A percentile compares a stretch with the other conserved stretches of the same genome.
Evolutionary conservation across 495 filamentous ascomycete species (phyloP).

Genomic region (Tirmania nivea): DNA sequence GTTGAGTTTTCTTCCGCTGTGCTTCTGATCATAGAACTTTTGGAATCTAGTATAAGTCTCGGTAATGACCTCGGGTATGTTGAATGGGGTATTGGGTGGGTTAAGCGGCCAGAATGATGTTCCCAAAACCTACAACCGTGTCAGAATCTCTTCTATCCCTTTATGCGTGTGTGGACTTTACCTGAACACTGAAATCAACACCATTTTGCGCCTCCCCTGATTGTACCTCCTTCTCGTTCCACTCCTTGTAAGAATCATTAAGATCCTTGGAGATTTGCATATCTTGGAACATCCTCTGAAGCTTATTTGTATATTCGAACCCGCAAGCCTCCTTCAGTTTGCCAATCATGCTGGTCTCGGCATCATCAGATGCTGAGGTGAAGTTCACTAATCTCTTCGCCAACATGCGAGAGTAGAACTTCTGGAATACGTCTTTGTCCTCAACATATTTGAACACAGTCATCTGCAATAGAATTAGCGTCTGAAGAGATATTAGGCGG

Average conservation of each 20-base stretch:
- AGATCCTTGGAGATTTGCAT: constrained; percentile 98
- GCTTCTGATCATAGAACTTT: constrained; percentile 84
- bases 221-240: constrained; percentile 23
- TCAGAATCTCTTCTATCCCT: constrained; percentile 53
- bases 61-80: constrained; percentile 61
- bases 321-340: constrained; percentile 98
- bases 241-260: constrained; percentile 63
- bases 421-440: constrained; percentile 99
- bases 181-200: constrained; percentile 19
- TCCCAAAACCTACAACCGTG: constrained; percentile 46
- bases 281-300: constrained; percentile 99
- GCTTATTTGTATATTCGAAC: constrained; percentile 97
- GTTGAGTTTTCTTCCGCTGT: constrained; percentile 83
- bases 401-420: constrained; percentile 94
- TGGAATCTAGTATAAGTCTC: constrained; percentile 75
- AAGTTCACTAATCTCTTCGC: constrained; percentile 86
- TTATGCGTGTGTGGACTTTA: constrained; percentile 29
- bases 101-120: constrained; percentile 95
- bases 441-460: constrained; percentile 99
- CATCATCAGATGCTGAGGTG: constrained; percentile 87
- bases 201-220: constrained; percentile 26
- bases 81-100: constrained; percentile 64
- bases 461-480: constrained; percentile 31
- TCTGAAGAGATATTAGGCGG: neutral
- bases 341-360: constrained; percentile 97